A percentile compares a stretch with the other conserved stretches of the same genome.
Evolutionary conservation across 371 early-diverging fungal genomes (phyloP).

Genomic region (Thermomucor indicae-seudaticae): DNA sequence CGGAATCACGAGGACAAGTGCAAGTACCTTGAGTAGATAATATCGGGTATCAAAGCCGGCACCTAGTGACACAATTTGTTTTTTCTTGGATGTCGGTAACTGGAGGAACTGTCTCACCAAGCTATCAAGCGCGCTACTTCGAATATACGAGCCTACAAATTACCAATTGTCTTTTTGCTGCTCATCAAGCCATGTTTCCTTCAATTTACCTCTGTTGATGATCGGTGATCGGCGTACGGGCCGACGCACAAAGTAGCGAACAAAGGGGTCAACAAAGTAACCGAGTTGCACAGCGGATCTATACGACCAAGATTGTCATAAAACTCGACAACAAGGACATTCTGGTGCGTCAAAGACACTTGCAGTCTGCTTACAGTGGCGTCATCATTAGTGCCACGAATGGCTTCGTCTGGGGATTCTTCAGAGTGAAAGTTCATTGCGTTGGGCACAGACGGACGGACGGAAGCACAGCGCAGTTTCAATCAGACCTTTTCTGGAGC

Average conservation of each 20-base stretch:
- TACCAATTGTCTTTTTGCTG: too few species aligned
- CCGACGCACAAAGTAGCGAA: conserved; percentile 66
- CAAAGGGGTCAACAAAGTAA: conserved; percentile 81
- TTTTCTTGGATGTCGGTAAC: conserved; percentile 19
- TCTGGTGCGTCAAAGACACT: conserved; percentile 4
- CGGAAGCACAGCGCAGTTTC: neutral
- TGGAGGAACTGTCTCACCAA: conserved; percentile 61
- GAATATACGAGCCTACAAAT: conserved; percentile 75
- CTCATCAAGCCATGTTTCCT: too few species aligned
- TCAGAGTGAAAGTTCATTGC: neutral
- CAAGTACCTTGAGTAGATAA: conserved; percentile 49
- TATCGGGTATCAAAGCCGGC: conserved; percentile 94
- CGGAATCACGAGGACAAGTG: neutral
- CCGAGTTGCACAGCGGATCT: conserved; percentile 84
- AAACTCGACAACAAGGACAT: too few species aligned
- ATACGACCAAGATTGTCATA: neutral
- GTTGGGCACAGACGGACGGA: neutral
- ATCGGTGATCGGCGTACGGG: conserved; percentile 77
- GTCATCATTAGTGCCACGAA: conserved; percentile 85
- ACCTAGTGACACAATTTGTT: conserved; percentile 86
- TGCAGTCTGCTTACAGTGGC: conserved; percentile 80
- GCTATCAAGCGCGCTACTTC: conserved; percentile 63
- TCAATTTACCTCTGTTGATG: conserved; percentile 80
- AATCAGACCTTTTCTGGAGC: neutral
- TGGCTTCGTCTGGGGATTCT: conserved; percentile 48